Evolutionary conservation across 2,329 filamentous ascomycete genomes (phyloP).

Genomic region (Neopestalotiopsis sp.): DNA sequence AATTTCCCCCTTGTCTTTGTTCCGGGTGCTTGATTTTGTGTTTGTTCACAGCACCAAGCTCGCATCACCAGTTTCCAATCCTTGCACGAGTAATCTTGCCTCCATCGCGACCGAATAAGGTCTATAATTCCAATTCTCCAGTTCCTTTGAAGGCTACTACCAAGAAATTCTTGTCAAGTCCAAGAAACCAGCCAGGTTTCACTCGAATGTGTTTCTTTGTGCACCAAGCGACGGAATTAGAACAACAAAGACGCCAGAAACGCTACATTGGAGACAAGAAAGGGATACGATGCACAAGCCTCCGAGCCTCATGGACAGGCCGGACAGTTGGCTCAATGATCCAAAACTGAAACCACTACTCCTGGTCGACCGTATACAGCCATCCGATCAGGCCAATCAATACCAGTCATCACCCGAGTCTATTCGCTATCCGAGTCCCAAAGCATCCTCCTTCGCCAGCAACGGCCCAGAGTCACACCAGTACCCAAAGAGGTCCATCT

Average conservation of each 20-base stretch:
- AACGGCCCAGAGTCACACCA: not conserved
- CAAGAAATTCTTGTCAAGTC: not conserved
- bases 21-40: not conserved
- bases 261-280: not conserved
- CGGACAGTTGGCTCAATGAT: not conserved
- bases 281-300: not conserved
- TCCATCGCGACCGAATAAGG: not conserved
- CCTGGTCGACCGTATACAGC: not conserved
- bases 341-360: not conserved
- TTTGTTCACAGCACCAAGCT: not conserved
- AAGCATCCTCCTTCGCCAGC: not conserved
- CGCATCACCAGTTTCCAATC: not conserved
- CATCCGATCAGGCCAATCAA: not conserved
- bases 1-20: not conserved
- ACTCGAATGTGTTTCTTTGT: constrained; percentile 1
- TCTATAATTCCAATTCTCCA: not conserved
- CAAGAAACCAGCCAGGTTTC: not conserved
- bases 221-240: not conserved
- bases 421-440: not conserved
- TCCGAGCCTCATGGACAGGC: too few relatives aligned
- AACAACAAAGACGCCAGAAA: constrained; percentile 1
- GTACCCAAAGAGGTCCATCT: not conserved
- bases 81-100: not conserved
- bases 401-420: not conserved
- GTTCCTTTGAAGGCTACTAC: not conserved